Base-by-base conservation (phyloP, 139 green algal genomes). In the Gonium pectorale region DNA sequence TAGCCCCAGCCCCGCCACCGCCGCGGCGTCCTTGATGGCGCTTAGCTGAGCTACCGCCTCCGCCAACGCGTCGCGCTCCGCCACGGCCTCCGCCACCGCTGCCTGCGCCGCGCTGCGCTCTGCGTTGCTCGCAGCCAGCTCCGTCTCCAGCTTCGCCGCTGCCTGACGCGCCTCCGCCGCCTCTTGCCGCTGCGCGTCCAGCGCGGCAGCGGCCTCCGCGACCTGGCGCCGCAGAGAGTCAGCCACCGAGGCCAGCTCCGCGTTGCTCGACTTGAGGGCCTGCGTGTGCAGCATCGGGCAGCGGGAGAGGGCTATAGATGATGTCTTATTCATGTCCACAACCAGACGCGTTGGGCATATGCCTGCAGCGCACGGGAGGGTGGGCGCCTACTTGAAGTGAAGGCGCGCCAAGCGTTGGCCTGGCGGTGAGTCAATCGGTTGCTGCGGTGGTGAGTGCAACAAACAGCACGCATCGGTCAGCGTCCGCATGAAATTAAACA, bases 1-100 rank as follows among this genome's bases (percentile, higher is more conserved):
- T 4, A 68, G 73, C 2, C 54, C 37, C 27, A 69, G 54, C 37
- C 54, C 73, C 38, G 73, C 8, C 52, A 37, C 73, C 73, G 54
- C 54, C 73, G 37, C 54, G 54, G 73, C 73, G 51, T 67, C 72
- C 17, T 38, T 29, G 33, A 80, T 51, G 21, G 51, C 51, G 19
- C 33, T 38, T 33, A 80, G 71, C 49, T 80, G 17, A 37, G 49
- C 51, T 7, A 67, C 31, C 37, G 49, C 71, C 51, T 51, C 26
- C 33, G 49, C 31, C 72, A 67, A 21, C n/a, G 52, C 70, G 35
- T 79, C 46, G 35, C 72, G 72, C 51, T 67, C 15, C 51, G 72
- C 72, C 72, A 11, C 72, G 9, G 44, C 51, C 51, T 35, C 21
- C 54, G 49, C 72, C 35, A 22, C 46, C 46, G 52, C 49, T 52